Base-by-base conservation (phyloP, 2,329 filamentous ascomycete genomes). In the Periconia macrospinosa region DNA sequence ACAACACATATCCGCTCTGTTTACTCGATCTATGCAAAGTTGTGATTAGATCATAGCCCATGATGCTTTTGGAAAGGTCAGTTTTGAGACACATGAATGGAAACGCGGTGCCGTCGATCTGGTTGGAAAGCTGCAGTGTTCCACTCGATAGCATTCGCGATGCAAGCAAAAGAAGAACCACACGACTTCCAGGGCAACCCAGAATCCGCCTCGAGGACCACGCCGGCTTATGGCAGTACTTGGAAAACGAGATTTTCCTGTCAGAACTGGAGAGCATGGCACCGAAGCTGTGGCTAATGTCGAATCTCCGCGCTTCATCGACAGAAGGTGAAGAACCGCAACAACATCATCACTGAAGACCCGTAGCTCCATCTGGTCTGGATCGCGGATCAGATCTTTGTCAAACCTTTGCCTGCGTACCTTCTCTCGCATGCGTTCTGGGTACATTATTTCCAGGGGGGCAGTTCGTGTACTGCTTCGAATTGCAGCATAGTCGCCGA, bases 281-380 rank as follows among this genome's bases (percentile, higher is more conserved):
- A 40, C 35, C 35, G 14, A 40, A 13, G 17, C 11, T 40, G 10
- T 27, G 23, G 23, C 23, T 27, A 27, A 27, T 27, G 23, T 27
- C 23, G 23, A 27, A 27, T 27, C 8, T 27, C 23, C 3, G 23
- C 45, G 19, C 19, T 48, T 2, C 50, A 48, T 35, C 20, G 43
- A 14, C 44, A 47, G 30, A 15, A 1, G 6, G 15, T 51, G 14
- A 41, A 37, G 11, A 17, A 33, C 13, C 41, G 49, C 17, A 44
- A 30, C 6, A 30, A 46, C n/a, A 23, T 44, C 19, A 15, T 52
- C 17, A 23, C 45, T 2, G 50, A 52, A 14, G 17, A 35, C 15
- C 30, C 30, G 17, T n/a, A 44, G 7, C 19, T 52, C 9, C 50
- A 52, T 27, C 40, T 52, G 2, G 19, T 48, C 1, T 52, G 50